Evolutionary conservation across 2,329 filamentous ascomycete species (phyloP), one percentile per base, ranked within the genome.

Genomic region (Teratosphaeria epicoccoides): DNA sequence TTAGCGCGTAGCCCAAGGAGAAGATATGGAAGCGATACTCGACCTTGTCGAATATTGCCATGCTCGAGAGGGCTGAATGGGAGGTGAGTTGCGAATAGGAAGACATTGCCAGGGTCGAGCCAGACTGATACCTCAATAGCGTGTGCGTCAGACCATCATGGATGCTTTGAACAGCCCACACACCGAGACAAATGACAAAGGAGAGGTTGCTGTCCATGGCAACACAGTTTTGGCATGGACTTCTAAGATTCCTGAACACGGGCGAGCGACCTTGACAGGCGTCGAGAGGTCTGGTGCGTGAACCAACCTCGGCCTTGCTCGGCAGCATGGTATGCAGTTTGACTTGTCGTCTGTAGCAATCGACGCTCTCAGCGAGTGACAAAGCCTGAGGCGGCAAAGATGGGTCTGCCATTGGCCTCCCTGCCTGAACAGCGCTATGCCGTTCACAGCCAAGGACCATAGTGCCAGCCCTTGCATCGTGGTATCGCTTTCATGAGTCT

Each of bases 1-100:
- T n/a, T n/a, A n/a, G n/a, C n/a, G n/a, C n/a, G 33, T 20, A 40
- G 33, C 71, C 66, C 24, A 75, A 76, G 52, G 77, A 85, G 47
- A 76, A 73, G 50, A 68, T 87, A 47, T 86, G 82, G 80, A 74
- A 77, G 49, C 75, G 85, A 29, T 75, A 83, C 53, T 73, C 72
- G 46, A 88, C 84, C 11, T 68, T 88, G 52, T 85, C 82, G 61
- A 83, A 87, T 63, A 77, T 88, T 55, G 77, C 80, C 3, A 73
- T 82, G 49, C 67, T 86, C 11, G 65, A 71, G 48, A 68, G 76
- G 46, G 78, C 74, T 1, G 70, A 75, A 49, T 71, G 74, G 44
- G 74, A 73, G 59, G 69, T 70, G 47, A 63, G 65, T 59, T n/a
- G n/a, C 14, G 10, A 28, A 40, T 17, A 17, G 26, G n/a, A 20